phyloP scores from a whole-genome alignment of 176 grass and related monocot species.

The Phragmites australis region DNA sequence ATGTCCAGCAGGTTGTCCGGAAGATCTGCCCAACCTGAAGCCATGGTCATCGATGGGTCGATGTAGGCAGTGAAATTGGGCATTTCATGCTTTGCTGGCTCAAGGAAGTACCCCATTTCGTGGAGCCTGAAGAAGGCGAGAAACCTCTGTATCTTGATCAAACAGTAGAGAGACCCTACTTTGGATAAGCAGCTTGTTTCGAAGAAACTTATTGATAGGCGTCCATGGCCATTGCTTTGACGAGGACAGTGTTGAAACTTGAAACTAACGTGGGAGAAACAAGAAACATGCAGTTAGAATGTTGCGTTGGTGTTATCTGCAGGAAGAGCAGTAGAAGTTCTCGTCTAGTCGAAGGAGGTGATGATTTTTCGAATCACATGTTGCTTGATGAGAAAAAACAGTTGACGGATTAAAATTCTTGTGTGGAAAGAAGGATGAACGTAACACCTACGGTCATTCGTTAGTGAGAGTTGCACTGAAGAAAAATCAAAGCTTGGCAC shows the following conservation, averaged over 20 bases:
- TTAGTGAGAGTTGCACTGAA: background rate
- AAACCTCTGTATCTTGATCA: background rate
- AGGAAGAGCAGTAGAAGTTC: background rate
- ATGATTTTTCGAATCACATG: background rate
- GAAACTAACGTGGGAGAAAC: background rate
- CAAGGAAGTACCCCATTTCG: background rate
- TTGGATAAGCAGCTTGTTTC: background rate
- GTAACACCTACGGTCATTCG: too few relatives aligned
- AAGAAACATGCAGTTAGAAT: background rate
- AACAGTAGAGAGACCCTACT: background rate
- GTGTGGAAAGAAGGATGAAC: background rate
- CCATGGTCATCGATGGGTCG: conserved; percentile 7
- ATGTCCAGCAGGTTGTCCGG: background rate
- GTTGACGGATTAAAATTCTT: background rate
- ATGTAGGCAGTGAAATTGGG: background rate
- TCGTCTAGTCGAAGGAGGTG: background rate
- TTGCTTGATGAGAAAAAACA: background rate
- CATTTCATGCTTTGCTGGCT: background rate
- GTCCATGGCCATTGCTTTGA: background rate
- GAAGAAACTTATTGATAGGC: background rate
- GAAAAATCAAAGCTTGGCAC: background rate
- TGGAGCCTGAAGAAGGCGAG: background rate
- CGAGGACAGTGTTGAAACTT: background rate
- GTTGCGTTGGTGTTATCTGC: background rate
- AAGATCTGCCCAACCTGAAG: conserved; percentile 33